A percentile compares a stretch with the other conserved stretches of the same genome.
Evolutionary conservation across 2,329 filamentous ascomycete genomes (phyloP).

Genomic region (Penicillium sp.): DNA sequence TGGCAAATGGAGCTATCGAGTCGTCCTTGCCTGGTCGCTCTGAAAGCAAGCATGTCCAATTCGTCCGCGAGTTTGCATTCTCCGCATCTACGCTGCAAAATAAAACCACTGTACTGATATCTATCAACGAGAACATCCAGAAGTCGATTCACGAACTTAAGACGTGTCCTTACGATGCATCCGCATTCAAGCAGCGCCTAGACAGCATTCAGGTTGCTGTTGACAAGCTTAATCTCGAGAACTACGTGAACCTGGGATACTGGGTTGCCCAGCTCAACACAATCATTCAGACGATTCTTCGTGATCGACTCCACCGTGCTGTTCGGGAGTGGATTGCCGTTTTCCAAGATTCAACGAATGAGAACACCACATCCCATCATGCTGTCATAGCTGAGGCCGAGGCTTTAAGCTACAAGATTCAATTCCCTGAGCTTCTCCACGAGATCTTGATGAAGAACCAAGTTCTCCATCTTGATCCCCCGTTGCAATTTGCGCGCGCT

Average conservation of each 20-base stretch:
- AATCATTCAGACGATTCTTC: conserved; percentile 77
- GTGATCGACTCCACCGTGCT: conserved; percentile 80
- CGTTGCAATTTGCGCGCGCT: conserved; percentile 85
- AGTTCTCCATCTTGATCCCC: conserved; percentile 93
- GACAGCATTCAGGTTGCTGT: conserved; percentile 88
- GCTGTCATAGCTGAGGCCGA: conserved; percentile 31
- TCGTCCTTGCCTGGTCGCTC: conserved; percentile 58
- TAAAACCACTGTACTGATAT: conserved; percentile 77
- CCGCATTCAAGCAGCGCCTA: conserved; percentile 77
- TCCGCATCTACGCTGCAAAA: conserved; percentile 84
- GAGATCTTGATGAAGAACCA: conserved; percentile 98
- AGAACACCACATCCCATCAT: conserved; percentile 25
- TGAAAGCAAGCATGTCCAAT: conserved; percentile 94
- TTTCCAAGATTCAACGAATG: conserved; percentile 65
- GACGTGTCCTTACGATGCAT: conserved; percentile 77
- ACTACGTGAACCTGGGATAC: conserved; percentile 86
- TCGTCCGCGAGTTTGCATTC: conserved; percentile 88
- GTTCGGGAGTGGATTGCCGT: conserved; percentile 84
- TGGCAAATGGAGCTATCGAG: conserved; percentile 63
- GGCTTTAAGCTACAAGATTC: conserved; percentile 36
- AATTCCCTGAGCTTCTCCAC: conserved; percentile 65
- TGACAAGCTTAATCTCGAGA: conserved; percentile 94
- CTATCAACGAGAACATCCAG: conserved; percentile 78
- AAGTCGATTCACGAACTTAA: conserved; percentile 81
- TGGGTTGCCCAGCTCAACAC: conserved; percentile 89